Evolutionary conservation across 1,284 basidiomycete species (phyloP), one percentile per base, ranked within the genome.

Genomic region (Papiliotrema laurentii): DNA sequence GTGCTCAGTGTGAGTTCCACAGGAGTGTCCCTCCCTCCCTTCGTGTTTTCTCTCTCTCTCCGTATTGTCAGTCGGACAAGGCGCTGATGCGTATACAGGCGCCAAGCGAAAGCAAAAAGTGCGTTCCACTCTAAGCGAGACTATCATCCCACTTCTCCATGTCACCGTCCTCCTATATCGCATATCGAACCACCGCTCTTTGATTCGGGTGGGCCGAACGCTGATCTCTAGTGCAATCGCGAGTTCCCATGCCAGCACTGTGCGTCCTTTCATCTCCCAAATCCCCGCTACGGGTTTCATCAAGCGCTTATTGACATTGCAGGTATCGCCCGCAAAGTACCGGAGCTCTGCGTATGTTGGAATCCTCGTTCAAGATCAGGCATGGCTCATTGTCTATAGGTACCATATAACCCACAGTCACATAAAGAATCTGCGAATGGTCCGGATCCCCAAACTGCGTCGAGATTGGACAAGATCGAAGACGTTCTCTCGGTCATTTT

Each of bases 181-280:
- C 19, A 19, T 14, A 7, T 21, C 19, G 3, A 28, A 25, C 35
- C 18, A 18, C 19, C 35, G 35, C n/a, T n/a, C n/a, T n/a, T n/a
- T n/a, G n/a, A n/a, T n/a, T n/a, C n/a, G n/a, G n/a, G n/a, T 42
- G 40, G 10, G 25, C 14, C 24, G 18, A 9, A 43, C 16, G 34
- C 53, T 52, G 43, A 55, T 33, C 4, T 26, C 25, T 54, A 74
- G 67, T 74, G 72, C 51, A 72, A 74, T 48, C 55, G 72, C 34
- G 69, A 74, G 43, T 69, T 71, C 34, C 72, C 72, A n/a, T 74
- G 72, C 60, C 69, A 74, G 54, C 71, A 74, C 51, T 74, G 72
- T 70, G 41, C 59, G 67, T 63, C 7, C 25, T 40, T 26, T 27
- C 28, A 26, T 18, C 40, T 30, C 49, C 41, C 27, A 13, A 24